Conservation (phyloP, 2,329 filamentous ascomycete species). For the Verticillium alfalfae region DNA sequence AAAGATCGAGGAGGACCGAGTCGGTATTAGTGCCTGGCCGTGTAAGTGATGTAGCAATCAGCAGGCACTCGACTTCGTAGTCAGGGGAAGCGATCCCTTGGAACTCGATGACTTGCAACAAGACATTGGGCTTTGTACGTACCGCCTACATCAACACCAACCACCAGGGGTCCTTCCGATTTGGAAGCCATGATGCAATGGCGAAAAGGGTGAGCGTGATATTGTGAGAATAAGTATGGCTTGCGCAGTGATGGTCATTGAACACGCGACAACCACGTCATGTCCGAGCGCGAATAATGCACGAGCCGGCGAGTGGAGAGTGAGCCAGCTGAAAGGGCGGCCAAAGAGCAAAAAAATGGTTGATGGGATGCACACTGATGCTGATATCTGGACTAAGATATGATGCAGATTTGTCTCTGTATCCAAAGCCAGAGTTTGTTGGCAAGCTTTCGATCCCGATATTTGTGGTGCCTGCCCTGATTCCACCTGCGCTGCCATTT, state of each 20-base stretch:
- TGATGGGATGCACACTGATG: background rate
- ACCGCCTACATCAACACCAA: conserved; percentile 12
- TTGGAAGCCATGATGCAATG: background rate
- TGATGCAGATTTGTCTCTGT: background rate
- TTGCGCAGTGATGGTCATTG: background rate
- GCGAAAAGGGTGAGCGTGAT: background rate
- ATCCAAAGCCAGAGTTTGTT: background rate
- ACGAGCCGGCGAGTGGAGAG: no score
- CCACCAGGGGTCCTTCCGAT: conserved; percentile 7
- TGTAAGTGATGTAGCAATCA: background rate
- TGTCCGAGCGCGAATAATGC: background rate
- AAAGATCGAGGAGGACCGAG: conserved; percentile 39
- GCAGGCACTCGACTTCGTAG: background rate
- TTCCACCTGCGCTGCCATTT: no score
- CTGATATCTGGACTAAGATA: background rate
- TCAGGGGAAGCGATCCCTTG: background rate
- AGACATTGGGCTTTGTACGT: no score
- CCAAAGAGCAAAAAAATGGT: background rate
- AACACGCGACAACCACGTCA: background rate
- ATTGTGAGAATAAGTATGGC: background rate
- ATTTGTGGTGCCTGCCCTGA: no score
- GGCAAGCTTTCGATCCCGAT: background rate
- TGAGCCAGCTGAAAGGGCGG: background rate
- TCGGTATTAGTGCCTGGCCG: conserved; percentile 45
- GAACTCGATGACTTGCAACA: background rate